Percentiles rank a stretch among this genome's conserved stretches.
phyloP scores from a whole-genome alignment of 345 rosid species.

The Melastoma malabathricum region DNA sequence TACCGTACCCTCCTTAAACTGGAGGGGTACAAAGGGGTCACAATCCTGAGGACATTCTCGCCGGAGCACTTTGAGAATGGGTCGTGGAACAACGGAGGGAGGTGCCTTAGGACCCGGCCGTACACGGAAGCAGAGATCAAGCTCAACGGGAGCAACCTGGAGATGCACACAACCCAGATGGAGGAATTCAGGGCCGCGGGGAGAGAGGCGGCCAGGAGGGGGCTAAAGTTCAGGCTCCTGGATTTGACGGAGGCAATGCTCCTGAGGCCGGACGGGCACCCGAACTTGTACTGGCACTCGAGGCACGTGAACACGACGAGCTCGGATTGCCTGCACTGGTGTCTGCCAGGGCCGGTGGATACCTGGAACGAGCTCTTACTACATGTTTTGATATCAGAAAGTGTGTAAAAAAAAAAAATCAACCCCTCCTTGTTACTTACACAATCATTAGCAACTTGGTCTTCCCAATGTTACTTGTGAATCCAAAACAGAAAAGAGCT shows the following conservation, averaged over 20 bases:
- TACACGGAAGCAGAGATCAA: constrained; percentile 10
- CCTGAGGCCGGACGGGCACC: constrained; percentile 27
- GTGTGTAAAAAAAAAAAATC: too few relatives aligned
- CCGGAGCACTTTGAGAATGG: constrained; percentile 86
- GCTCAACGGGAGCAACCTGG: constrained; percentile 9
- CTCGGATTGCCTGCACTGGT: constrained; percentile 32
- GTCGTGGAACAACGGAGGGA: constrained; percentile 64
- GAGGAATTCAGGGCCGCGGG: constrained; percentile 25
- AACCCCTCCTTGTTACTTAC: too few relatives aligned
- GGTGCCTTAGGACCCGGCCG: constrained; percentile 50
- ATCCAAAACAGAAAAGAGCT: too few relatives aligned
- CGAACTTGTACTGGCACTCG: constrained; percentile 16
- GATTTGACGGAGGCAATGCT: constrained; percentile 19
- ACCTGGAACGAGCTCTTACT: constrained; percentile 31
- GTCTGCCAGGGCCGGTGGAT: constrained; percentile 35
- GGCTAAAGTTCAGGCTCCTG: constrained; percentile 14
- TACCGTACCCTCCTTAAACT: too few relatives aligned
- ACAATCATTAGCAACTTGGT: too few relatives aligned
- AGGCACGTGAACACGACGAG: constrained; percentile 10
- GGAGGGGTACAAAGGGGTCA: constrained; percentile 18
- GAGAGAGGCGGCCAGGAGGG: constrained; percentile 8
- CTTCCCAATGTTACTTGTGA: too few relatives aligned
- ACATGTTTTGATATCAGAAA: constrained; percentile 11
- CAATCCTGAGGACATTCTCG: constrained; percentile 62
- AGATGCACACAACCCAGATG: constrained; percentile 20